phyloP scores from a whole-genome alignment of 129 eudicot genomes.

The Helichrysum umbraculigerum region DNA sequence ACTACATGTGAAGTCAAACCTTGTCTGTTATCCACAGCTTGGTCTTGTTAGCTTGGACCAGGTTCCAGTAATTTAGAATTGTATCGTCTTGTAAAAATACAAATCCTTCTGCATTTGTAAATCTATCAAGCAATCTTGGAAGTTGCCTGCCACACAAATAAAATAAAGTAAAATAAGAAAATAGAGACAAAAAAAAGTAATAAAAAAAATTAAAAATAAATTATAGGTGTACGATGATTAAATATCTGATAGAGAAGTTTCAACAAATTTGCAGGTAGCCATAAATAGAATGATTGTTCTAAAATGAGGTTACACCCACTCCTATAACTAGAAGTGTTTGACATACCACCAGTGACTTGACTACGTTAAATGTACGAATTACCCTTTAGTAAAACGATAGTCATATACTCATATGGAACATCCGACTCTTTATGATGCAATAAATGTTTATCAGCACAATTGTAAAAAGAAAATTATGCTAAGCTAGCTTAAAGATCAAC shows the following conservation, averaged over 20 bases:
- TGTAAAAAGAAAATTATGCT: background rate
- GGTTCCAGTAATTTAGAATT: slow-evolving; percentile 87
- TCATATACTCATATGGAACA: background rate
- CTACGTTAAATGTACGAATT: slow-evolving; percentile 4
- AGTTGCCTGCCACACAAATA: slow-evolving; percentile 58
- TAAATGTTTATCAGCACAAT: background rate
- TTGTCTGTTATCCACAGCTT: slow-evolving; percentile 92
- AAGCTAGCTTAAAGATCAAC: slow-evolving; percentile 6
- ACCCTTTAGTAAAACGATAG: background rate
- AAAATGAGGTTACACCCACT: slow-evolving; percentile 21
- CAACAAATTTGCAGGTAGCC: slow-evolving; percentile 21
- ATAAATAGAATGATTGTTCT: slow-evolving; percentile 12
- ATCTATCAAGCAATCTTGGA: slow-evolving; percentile 63
- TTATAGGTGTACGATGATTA: slow-evolving; percentile 3
- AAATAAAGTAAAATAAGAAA: background rate
- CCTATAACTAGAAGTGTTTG: background rate
- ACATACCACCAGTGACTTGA: slow-evolving; percentile 8
- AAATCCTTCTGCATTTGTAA: slow-evolving; percentile 83
- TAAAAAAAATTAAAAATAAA: too few species aligned
- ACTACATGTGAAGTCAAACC: slow-evolving; percentile 39
- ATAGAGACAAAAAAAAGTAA: background rate
- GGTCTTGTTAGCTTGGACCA: slow-evolving; percentile 76
- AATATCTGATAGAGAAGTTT: slow-evolving; percentile 22
- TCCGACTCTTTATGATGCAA: background rate
- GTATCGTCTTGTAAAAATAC: slow-evolving; percentile 75